Evolutionary conservation across 163 green algal genomes (phyloP), one percentile per base, ranked within the genome.

Genomic region (Volvox carteri): DNA sequence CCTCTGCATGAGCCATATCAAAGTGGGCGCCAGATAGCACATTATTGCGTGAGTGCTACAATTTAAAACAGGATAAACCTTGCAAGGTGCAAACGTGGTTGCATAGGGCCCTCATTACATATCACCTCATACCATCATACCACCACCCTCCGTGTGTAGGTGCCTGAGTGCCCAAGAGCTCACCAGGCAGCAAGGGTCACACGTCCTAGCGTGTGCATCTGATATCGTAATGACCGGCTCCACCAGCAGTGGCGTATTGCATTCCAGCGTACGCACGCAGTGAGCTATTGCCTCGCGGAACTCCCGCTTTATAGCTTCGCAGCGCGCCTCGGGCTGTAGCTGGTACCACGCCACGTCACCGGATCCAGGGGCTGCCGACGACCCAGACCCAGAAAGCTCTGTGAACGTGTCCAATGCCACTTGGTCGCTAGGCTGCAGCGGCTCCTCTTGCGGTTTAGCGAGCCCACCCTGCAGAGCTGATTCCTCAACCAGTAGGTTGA

Each of bases 151-250:
- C n/a, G n/a, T n/a, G n/a, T n/a, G n/a, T n/a, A n/a, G n/a, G n/a
- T n/a, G n/a, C n/a, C n/a, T n/a, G n/a, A n/a, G n/a, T n/a, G n/a
- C n/a, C n/a, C n/a, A n/a, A n/a, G n/a, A 19, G 30, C 75, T 70
- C 37, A 96, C 94, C 93, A 95, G 79, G 90, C 92, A 94, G 90
- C 94, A 96, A 19, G 94, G 94, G 72, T 96, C 94, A 74, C 90
- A 94, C 16, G 94, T 96, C 75, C 94, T 79, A 46, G 67, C 86
- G 23, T 90, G 78, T 16, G 84, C 72, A 78, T 95, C 91, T 41
- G 73, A 88, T 62, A 96, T 95, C 62, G 72, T 90, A 56, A 96
- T 94, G 25, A 95, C 90, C 14, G 94, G 94, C 90, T 96, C 94
- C 0, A 87, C 46, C 75, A 94, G 74, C 14, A 88, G 54, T 30